These are phyloP conservation scores for Triticum dicoccoides DNA, from an alignment of 176 grass and related monocot species.

Conservation along the genomic window DNA sequence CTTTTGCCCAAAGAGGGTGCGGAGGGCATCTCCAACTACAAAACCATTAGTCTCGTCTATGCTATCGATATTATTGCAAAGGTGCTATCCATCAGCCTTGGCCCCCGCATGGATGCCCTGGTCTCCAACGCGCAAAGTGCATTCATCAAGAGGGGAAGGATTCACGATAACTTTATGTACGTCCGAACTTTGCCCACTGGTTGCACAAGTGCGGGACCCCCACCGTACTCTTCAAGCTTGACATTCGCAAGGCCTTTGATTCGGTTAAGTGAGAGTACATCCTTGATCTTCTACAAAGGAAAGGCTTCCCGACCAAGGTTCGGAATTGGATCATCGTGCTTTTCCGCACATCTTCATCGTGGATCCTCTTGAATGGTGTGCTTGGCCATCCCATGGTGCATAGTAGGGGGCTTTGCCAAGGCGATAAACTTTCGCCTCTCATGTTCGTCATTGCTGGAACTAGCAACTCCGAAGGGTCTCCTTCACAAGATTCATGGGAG, in stretches of 20 bases:
- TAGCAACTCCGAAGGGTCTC: neutral
- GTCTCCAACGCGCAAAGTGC: neutral
- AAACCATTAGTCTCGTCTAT: no score
- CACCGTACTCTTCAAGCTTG: neutral
- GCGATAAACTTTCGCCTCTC: neutral
- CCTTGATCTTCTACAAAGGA: neutral
- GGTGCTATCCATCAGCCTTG: no score
- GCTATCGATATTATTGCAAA: no score
- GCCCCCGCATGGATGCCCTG: neutral
- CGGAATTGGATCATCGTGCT: neutral
- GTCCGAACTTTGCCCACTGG: neutral
- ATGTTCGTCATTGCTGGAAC: neutral
- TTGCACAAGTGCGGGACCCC: neutral
- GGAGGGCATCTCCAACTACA: no score
- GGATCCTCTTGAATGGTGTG: neutral
- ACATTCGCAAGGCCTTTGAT: neutral
- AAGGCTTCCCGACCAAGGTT: neutral
- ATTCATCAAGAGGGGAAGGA: neutral
- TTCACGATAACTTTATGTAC: neutral
- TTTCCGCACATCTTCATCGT: neutral
- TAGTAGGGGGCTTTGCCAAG: no score
- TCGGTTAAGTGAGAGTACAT: neutral
- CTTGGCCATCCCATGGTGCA: no score
- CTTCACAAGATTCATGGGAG: neutral
- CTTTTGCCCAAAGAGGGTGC: no score